These are phyloP conservation scores for Botryotinia globosa DNA, from an alignment of 2,329 filamentous ascomycete genomes.

Conservation along the genomic window DNA sequence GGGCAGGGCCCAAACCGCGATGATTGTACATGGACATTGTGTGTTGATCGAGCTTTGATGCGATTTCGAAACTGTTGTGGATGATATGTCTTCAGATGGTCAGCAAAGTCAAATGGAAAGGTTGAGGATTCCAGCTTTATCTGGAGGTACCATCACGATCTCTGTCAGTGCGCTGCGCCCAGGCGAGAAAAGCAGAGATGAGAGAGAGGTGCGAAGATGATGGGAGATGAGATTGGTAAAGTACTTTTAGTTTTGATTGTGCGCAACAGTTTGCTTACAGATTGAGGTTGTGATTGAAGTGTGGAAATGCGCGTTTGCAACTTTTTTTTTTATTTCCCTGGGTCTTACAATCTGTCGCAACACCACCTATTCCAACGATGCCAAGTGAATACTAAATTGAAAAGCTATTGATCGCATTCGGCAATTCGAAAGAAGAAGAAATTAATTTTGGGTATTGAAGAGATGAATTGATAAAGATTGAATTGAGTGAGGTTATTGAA, in stretches of 20 bases:
- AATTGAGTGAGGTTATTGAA: background rate
- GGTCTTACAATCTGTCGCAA: slow-evolving; percentile 7
- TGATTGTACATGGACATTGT: slow-evolving; percentile 83
- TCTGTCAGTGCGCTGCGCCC: slow-evolving; percentile 5
- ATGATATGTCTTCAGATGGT: background rate
- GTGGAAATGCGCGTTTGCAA: slow-evolving; percentile 10
- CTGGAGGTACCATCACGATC: background rate
- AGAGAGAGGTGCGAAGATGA: background rate
- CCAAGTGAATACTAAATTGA: background rate
- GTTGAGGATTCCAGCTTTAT: background rate
- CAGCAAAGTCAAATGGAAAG: background rate
- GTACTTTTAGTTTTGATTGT: background rate
- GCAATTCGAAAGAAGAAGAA: background rate
- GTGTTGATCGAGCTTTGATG: background rate
- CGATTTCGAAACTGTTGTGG: background rate
- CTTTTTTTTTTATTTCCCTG: background rate
- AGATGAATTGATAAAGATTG: background rate
- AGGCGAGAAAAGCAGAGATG: background rate
- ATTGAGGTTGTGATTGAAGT: background rate
- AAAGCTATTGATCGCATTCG: slow-evolving; percentile 18
- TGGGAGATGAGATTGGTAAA: background rate
- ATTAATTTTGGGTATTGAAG: background rate
- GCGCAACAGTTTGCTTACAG: background rate
- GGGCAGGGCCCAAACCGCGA: slow-evolving; percentile 74
- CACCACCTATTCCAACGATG: slow-evolving; percentile 12